Base-by-base conservation (phyloP, 2,329 filamentous ascomycete species). In the Talaromyces sp. region DNA sequence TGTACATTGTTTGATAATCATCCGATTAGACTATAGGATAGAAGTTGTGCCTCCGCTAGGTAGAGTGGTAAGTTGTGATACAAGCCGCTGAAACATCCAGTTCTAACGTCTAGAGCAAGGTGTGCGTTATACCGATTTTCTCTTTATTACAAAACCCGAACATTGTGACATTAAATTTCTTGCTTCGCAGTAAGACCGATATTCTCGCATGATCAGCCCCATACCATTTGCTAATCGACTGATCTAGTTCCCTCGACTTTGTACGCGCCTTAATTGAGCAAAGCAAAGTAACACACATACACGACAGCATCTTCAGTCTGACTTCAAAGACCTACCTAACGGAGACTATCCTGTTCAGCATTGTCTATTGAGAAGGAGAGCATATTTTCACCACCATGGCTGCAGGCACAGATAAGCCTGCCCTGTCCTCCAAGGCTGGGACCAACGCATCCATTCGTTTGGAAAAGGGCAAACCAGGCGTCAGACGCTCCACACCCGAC, bases 401-500 rank as follows among this genome's bases (percentile, higher is more conserved):
- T 18, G 42, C 62, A 40, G 35, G 57, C 21, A 44, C 57, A 28
- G 62, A 60, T 58, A 63, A 57, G 52, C 57, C 62, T 4, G 11
- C 25, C n/a, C 35, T 57, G 35, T 23, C 39, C 39, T 54, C 62
- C 25, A 64, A 62, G 56, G 35, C 54, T 56, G 63, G 85, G 23
- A 86, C 77, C 69, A 88, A 82, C 69, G 86, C 89, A 64, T 86
- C 86, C 42, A 80, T 88, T 42, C 79, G 91, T 55, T 82, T 91
- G 37, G 91, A 93, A 58, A 95, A 92, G 74, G 82, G 89, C 57
- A 89, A 90, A 70, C 74, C 81, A 37, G 80, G 81, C 61, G 84
- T 88, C 62, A 86, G 93, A 69, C 89, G 90, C 60, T 92, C 92
- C 7, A 97, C 93, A 1, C 93, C 93, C 23, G 95, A 98, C 73